A percentile compares a stretch with the other conserved stretches of the same genome.
Conservation (phyloP, 768 basidiomycete genomes). For the Phylloporus sp. region DNA sequence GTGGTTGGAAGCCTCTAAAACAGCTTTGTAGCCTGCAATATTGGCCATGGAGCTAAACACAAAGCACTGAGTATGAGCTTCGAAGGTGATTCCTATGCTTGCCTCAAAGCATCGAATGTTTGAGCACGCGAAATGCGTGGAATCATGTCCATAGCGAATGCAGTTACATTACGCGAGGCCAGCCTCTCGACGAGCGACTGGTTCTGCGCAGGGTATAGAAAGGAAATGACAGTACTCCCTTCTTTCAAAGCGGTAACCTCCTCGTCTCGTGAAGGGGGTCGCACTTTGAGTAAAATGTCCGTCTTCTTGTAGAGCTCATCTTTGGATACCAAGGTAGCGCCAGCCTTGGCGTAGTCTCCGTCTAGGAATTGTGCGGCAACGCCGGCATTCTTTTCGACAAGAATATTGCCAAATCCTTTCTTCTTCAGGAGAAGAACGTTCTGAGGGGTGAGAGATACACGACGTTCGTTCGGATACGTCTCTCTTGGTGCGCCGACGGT, state of each 20-base stretch:
- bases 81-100: constrained; percentile 8
- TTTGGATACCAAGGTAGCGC: constrained; percentile 69
- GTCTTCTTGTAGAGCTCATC: constrained; percentile 63
- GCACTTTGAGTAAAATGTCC: constrained; percentile 84
- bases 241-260: constrained; percentile 62
- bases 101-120: constrained; percentile 86
- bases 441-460: constrained; percentile 78
- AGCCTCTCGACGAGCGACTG: constrained; percentile 65
- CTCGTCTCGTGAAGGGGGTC: constrained; percentile 61
- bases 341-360: constrained; percentile 72
- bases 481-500: constrained; percentile 76
- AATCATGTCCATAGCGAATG: constrained; percentile 90
- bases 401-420: constrained; percentile 72
- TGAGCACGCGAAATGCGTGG: constrained; percentile 88
- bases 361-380: constrained; percentile 72
- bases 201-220: constrained; percentile 82
- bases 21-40: constrained; percentile 90
- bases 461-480: constrained; percentile 69
- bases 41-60: constrained; percentile 80
- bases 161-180: constrained; percentile 60
- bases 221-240: constrained; percentile 77
- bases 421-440: constrained; percentile 71
- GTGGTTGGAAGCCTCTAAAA: constrained; percentile 83
- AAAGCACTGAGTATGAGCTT: neutral
- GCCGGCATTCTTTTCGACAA: constrained; percentile 72